These are phyloP conservation scores for Tylopilus sp. DNA, from an alignment of 768 basidiomycete species.

Conservation along the genomic window DNA sequence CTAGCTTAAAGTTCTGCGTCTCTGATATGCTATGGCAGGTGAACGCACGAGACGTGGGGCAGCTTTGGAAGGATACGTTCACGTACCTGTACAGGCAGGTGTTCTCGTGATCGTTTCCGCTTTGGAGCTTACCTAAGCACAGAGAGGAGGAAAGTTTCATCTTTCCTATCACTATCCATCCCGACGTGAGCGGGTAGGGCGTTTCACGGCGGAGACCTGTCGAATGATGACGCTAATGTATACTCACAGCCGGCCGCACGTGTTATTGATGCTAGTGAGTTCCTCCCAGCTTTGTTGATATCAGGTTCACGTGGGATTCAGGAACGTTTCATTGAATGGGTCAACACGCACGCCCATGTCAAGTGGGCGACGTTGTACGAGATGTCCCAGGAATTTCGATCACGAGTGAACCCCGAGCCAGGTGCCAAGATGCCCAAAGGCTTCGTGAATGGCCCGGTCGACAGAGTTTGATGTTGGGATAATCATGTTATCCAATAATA, in stretches of 20 bases:
- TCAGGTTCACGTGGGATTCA: constrained; percentile 17
- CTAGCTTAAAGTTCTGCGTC: not conserved
- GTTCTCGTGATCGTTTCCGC: no score
- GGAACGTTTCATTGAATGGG: constrained; percentile 74
- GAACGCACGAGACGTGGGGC: constrained; percentile 61
- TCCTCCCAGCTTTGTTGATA: not conserved
- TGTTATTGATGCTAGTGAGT: constrained; percentile 67
- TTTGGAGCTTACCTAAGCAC: no score
- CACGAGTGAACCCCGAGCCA: constrained; percentile 43
- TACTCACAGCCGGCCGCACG: constrained; percentile 54
- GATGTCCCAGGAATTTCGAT: constrained; percentile 61
- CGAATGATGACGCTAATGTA: not conserved
- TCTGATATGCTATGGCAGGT: constrained; percentile 39
- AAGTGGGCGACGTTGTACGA: constrained; percentile 71
- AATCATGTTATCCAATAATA: no score
- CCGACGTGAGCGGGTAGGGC: constrained; percentile 70
- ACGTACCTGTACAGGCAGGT: constrained; percentile 59
- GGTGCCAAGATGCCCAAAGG: constrained; percentile 58
- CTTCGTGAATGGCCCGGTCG: constrained; percentile 18
- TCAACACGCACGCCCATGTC: constrained; percentile 65
- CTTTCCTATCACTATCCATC: constrained; percentile 79
- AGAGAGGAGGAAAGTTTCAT: constrained; percentile 64
- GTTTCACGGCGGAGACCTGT: no score
- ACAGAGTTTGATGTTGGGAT: constrained; percentile 7
- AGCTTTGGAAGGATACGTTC: constrained; percentile 76